These are phyloP conservation scores for Aureobasidium sp. DNA, from an alignment of 2,329 filamentous ascomycete species.

Conservation along the genomic window DNA sequence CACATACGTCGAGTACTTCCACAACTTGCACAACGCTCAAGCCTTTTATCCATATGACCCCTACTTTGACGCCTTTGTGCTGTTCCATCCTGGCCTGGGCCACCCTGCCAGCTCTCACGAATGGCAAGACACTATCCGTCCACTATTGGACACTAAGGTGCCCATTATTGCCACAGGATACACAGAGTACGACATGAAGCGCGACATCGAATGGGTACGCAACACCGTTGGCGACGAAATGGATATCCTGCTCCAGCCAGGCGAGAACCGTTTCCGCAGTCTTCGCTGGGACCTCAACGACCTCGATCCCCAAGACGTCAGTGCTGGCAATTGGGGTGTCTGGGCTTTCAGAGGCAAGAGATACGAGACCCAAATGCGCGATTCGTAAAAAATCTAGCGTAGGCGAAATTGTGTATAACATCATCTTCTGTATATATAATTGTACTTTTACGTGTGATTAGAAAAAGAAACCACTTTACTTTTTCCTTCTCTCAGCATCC, in stretches of 20 bases:
- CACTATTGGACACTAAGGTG: conserved; percentile 89
- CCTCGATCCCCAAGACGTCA: conserved; percentile 86
- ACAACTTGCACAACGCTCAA: conserved; percentile 85
- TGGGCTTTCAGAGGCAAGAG: conserved; percentile 98
- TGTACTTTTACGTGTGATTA: conserved; percentile 3
- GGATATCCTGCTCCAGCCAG: conserved; percentile 83
- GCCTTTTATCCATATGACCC: conserved; percentile 93
- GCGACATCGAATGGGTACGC: conserved; percentile 84
- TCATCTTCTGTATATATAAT: conserved; percentile 7
- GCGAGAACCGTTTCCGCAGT: conserved; percentile 90
- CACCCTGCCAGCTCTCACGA: conserved; percentile 90
- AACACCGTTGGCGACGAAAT: conserved; percentile 84
- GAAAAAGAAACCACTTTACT: background rate
- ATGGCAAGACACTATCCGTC: conserved; percentile 84
- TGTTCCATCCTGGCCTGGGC: conserved; percentile 94
- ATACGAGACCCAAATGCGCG: conserved; percentile 54
- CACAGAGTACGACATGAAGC: conserved; percentile 88
- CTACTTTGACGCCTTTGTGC: conserved; percentile 95
- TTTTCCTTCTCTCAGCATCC: background rate
- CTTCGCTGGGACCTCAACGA: conserved; percentile 96
- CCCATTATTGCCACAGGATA: conserved; percentile 94
- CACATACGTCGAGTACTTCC: conserved; percentile 97
- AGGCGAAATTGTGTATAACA: conserved; percentile 5
- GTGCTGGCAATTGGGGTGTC: conserved; percentile 92
- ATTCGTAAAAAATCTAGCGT: background rate